Evolutionary conservation across 179 eudicot species (phyloP).

Genomic region (Nepenthes alata): DNA sequence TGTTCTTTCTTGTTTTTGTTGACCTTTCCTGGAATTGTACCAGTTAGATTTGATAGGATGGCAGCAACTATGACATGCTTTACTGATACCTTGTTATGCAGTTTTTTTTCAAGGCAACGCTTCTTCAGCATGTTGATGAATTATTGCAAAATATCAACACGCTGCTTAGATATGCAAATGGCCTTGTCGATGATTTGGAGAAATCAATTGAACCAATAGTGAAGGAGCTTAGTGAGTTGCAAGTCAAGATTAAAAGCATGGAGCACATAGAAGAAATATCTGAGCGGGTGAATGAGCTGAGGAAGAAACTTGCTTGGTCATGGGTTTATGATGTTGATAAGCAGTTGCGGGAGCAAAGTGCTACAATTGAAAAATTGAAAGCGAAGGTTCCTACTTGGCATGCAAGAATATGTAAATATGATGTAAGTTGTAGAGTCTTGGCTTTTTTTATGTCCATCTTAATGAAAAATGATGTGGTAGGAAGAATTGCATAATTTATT

Average conservation of each 20-base stretch:
- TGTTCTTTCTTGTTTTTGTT: neutral
- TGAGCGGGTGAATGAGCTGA: slow-evolving; percentile 48
- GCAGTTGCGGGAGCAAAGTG: slow-evolving; percentile 37
- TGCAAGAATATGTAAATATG: slow-evolving; percentile 36
- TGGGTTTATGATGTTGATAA: slow-evolving; percentile 67
- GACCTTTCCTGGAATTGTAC: neutral
- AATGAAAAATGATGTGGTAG: neutral
- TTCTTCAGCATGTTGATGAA: slow-evolving; percentile 89
- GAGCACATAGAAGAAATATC: slow-evolving; percentile 82
- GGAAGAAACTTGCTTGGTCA: slow-evolving; percentile 88
- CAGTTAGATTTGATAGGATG: neutral
- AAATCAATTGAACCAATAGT: slow-evolving; percentile 58
- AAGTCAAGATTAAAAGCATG: slow-evolving; percentile 65
- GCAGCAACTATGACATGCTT: neutral
- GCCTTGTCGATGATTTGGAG: slow-evolving; percentile 57
- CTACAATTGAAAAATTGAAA: slow-evolving; percentile 41
- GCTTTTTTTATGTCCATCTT: neutral
- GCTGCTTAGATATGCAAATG: slow-evolving; percentile 49
- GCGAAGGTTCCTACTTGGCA: slow-evolving; percentile 48
- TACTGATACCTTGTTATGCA: slow-evolving; percentile 19
- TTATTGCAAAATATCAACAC: slow-evolving; percentile 48
- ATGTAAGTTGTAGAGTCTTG: slow-evolving; percentile 32
- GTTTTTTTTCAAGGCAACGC: slow-evolving; percentile 98
- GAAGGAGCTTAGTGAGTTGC: slow-evolving; percentile 68
- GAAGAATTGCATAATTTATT: no score